A percentile compares a stretch with the other conserved stretches of the same genome.
phyloP scores from a whole-genome alignment of 2,329 filamentous ascomycete genomes.

The Hypomyces perniciosus region DNA sequence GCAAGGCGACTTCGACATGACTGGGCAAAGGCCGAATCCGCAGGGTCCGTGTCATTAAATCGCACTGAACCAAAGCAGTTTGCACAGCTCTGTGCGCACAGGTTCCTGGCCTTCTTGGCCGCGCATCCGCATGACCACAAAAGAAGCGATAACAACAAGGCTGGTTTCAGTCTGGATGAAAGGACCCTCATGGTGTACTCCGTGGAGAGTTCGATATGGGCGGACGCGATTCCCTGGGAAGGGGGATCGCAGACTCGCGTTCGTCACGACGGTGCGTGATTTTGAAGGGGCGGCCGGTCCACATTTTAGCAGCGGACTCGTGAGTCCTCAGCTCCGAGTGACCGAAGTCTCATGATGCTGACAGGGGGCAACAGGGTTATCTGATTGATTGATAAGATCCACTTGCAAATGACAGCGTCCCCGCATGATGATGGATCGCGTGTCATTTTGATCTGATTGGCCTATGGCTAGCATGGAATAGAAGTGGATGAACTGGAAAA shows the following conservation, averaged over 20 bases:
- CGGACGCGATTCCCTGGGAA: no score
- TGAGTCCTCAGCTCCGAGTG: background rate
- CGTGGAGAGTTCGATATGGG: no score
- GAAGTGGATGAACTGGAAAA: no score
- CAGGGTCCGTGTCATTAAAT: background rate
- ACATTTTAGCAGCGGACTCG: background rate
- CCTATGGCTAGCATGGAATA: no score
- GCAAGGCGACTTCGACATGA: conserved; percentile 5
- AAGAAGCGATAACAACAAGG: background rate
- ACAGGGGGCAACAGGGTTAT: background rate
- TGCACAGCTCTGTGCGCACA: conserved; percentile 1
- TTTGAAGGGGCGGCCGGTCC: no score
- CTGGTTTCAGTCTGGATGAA: no score
- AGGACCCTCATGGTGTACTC: no score
- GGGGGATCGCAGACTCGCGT: no score
- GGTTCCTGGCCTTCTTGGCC: background rate
- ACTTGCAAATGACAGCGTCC: background rate
- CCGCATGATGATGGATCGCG: no score
- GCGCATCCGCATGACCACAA: background rate
- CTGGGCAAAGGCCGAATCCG: background rate
- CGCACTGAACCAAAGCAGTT: background rate
- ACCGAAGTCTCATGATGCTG: no score
- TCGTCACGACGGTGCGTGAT: no score
- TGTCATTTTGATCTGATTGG: no score
- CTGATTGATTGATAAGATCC: conserved; percentile 12